Percentiles rank a stretch among this genome's conserved stretches.
phyloP scores from a whole-genome alignment of 257 asterid species.

The Solanum infundibuliforme region DNA sequence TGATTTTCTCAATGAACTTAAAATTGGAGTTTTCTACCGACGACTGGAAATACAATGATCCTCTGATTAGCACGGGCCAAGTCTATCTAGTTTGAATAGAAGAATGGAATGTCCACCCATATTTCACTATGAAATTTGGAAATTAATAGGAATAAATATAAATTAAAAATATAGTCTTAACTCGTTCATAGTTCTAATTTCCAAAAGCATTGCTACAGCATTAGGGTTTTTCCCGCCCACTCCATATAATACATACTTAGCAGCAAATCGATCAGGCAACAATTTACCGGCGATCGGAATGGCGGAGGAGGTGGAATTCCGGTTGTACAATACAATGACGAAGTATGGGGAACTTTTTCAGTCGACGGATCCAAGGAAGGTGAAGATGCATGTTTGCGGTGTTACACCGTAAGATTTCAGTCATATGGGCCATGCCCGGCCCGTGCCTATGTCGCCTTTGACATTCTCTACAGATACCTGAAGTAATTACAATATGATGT shows the following conservation, averaged over 20 bases:
- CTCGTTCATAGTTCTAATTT: not conserved
- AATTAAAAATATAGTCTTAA: too few species aligned
- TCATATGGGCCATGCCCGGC: too few species aligned
- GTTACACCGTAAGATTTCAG: conserved; percentile 37
- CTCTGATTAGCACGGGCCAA: too few species aligned
- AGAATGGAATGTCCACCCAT: too few species aligned
- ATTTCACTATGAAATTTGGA: too few species aligned
- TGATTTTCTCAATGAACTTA: too few species aligned
- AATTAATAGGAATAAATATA: too few species aligned
- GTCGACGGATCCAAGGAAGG: conserved; percentile 43
- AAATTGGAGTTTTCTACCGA: too few species aligned
- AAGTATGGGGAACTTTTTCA: conserved; percentile 45
- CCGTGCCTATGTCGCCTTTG: conserved; percentile 26
- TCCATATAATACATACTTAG: too few species aligned
- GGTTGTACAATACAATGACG: conserved; percentile 43
- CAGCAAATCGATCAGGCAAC: not conserved
- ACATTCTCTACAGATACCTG: conserved; percentile 60
- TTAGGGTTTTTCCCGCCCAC: not conserved
- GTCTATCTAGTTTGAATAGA: too few species aligned
- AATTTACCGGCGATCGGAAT: not conserved
- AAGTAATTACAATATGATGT: conserved; percentile 59
- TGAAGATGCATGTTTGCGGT: conserved; percentile 64
- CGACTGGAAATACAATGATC: too few species aligned
- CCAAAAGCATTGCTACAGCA: not conserved
- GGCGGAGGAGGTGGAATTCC: conserved; percentile 19